Base-by-base conservation (phyloP, 2,329 filamentous ascomycete species). In the Paracorniculantispora psalliotae region DNA sequence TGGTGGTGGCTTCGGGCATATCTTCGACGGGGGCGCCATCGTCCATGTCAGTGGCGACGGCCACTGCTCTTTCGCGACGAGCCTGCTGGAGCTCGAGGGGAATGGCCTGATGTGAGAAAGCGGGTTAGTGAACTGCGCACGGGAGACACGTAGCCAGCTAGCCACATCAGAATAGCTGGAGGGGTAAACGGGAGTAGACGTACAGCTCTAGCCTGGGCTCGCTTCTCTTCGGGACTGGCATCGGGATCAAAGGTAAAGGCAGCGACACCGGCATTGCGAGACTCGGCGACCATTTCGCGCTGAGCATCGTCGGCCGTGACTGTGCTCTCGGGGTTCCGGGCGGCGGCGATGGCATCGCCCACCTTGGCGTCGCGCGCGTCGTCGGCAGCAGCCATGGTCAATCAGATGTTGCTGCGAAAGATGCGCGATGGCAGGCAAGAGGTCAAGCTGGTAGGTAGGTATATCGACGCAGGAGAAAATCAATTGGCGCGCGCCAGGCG, bases 191-290 rank as follows among this genome's bases (percentile, higher is more conserved):
- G 43, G 30, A 54, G 23, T 23, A 50, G 46, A 80, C 88, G 67
- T 81, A 96, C 91, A 69, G 87, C 83, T 80, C 82, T 80, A 23
- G 89, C 87, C 71, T 92, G 90, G 33, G 88, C 88, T 62, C 83
- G 87, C 79, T 99, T 99, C 73, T 96, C 82, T 71, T 92, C 90
- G 1, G 88, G 82, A 46, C 81, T 87, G 44, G 92, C 92, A 77
- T 96, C 77, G 1, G 94, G 91, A 70, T 99, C 83, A 76, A 97
- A 99, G 62, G 87, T 84, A 71, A 90, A 94, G 63, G 91, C 92
- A 30, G 87, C 77, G 25, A 89, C 84, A 44, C 94, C 94, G 13
- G 88, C 90, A 67, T 89, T 88, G 68, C 81, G 85, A 65, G 90
- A 91, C 72, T 96, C 87, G 57, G 90, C 79, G 26, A 96, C 81